phyloP scores from a whole-genome alignment of 1,284 basidiomycete genomes.

The Tetrapyrgos nigripes region DNA sequence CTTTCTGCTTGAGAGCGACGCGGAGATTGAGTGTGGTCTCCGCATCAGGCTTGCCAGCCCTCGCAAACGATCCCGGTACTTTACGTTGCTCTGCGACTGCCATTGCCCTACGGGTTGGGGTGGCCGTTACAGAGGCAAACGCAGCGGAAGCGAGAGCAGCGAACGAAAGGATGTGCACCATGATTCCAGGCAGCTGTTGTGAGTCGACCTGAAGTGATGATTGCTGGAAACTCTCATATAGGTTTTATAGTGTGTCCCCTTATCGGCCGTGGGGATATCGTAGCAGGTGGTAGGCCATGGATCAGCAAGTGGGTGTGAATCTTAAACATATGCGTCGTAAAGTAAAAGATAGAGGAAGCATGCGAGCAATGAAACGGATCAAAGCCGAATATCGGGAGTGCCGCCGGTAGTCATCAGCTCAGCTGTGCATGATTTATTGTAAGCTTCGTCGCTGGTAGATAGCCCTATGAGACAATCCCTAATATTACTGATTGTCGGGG shows the following conservation, averaged over 20 bases:
- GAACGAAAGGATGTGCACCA: neutral
- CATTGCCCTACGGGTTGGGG: neutral
- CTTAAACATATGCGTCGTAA: too few relatives aligned
- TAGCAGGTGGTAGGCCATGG: neutral
- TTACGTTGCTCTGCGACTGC: conserved; percentile 1
- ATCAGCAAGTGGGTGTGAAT: too few relatives aligned
- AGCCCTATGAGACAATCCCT: too few relatives aligned
- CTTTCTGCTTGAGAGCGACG: conserved; percentile 19
- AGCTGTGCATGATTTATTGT: too few relatives aligned
- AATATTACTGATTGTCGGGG: too few relatives aligned
- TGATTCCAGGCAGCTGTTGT: neutral
- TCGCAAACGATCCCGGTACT: conserved; percentile 1
- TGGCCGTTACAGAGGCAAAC: neutral
- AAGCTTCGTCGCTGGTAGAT: too few relatives aligned
- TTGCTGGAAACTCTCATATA: neutral
- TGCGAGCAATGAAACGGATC: too few relatives aligned
- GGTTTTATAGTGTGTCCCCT: neutral
- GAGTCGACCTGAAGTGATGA: neutral
- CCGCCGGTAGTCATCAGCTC: too few relatives aligned
- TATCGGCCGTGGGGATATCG: neutral
- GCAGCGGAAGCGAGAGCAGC: neutral
- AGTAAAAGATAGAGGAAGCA: too few relatives aligned
- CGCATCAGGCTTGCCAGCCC: neutral
- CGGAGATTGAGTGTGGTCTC: conserved; percentile 23
- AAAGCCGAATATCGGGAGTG: too few relatives aligned